Evolutionary conservation across 2,329 filamentous ascomycete species (phyloP), one percentile per base, ranked within the genome.

Genomic region (Botryotinia calthae): DNA sequence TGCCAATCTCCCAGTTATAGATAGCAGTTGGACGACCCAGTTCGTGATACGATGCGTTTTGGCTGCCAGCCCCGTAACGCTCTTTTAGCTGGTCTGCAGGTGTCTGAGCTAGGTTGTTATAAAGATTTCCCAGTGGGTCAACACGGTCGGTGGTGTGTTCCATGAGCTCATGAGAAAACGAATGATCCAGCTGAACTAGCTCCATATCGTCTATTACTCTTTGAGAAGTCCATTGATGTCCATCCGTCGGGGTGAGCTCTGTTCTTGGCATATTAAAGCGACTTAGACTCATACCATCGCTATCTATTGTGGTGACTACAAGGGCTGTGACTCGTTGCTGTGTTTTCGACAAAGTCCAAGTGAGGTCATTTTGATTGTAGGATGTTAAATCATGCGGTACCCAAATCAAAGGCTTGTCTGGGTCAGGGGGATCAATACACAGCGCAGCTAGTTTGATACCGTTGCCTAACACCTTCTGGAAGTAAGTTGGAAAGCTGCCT

Each of bases 1-100:
- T 59, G 5, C 78, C 78, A 4, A 80, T 8, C 72, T 82, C 80
- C 80, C 80, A 82, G 51, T 80, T 80, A 75, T 81, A 81, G 4
- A 79, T n/a, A 2, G 77, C 37, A 62, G 77, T 78, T 12, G 80
- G 78, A 14, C 44, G 48, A 2, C 44, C n/a, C 7, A 76, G 71
- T 69, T 81, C 80, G 65, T 80, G 58, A 70, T 59, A 59, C 16
- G 16, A 54, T 51, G 66, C 28, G 22, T 28, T 31, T 22, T 69
- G 66, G 18, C 51, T 40, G 31, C 44, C 42, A 12, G 66, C 46
- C 6, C 51, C 44, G 12, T 42, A 58, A 31, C 58, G 37, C n/a
- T 61, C 58, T 61, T 37, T 61, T 25, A 61, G 10, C 25, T 37
- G 5, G 25, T 22, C 34, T 14, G 58, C 28, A 4, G 58, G 58